phyloP scores from a whole-genome alignment of 2,329 filamentous ascomycete species.

The Talaromyces sp. region DNA sequence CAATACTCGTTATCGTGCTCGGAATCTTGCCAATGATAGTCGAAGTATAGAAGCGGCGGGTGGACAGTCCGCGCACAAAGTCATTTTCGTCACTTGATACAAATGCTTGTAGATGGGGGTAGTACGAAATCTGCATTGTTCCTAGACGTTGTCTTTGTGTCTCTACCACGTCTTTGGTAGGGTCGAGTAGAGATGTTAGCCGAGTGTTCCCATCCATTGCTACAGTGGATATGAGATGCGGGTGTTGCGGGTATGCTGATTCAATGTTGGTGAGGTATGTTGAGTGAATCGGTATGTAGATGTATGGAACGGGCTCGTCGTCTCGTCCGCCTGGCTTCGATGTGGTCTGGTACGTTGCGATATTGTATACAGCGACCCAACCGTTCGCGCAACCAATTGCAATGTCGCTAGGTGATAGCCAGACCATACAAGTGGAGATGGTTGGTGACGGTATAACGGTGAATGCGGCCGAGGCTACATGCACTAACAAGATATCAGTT shows the following conservation, averaged over 20 bases:
- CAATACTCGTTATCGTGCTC: conserved; percentile 33
- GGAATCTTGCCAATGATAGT: conserved; percentile 48
- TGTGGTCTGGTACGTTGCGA: conserved; percentile 24
- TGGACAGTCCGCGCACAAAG: conserved; percentile 46
- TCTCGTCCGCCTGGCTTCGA: conserved; percentile 11
- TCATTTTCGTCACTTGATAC: conserved; percentile 55
- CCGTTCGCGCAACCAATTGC: conserved; percentile 56
- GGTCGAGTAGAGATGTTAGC: conserved; percentile 53
- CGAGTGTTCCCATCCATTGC: conserved; percentile 54
- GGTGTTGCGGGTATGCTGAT: conserved; percentile 52
- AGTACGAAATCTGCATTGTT: conserved; percentile 50
- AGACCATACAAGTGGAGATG: conserved; percentile 55
- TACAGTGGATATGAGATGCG: conserved; percentile 51
- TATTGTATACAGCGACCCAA: conserved; percentile 53
- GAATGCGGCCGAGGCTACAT: conserved; percentile 47
- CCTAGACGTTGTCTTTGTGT: conserved; percentile 51
- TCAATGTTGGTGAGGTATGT: conserved; percentile 39
- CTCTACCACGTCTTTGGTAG: conserved; percentile 42
- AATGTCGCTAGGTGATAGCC: conserved; percentile 55
- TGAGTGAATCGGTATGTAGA: conserved; percentile 36
- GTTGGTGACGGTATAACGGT: conserved; percentile 48
- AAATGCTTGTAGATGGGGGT: conserved; percentile 53
- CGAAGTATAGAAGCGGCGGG: conserved; percentile 52
- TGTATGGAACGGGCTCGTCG: conserved; percentile 29
- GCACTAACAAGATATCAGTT: conserved; percentile 28